These are phyloP conservation scores for Ceratocystis destructans DNA, from an alignment of 2,329 filamentous ascomycete genomes.

Conservation along the genomic window DNA sequence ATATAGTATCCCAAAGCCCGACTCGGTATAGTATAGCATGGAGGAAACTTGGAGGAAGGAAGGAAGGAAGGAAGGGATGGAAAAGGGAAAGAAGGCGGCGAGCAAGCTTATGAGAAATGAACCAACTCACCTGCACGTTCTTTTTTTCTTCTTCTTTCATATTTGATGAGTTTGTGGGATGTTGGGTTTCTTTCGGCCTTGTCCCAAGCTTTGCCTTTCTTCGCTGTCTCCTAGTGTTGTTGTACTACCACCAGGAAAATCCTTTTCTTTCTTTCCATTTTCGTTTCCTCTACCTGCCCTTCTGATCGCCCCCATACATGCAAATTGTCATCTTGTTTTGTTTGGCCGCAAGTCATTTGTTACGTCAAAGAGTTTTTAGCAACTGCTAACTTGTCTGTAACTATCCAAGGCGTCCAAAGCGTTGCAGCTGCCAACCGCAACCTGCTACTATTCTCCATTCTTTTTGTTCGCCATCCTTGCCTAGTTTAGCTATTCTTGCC, in stretches of 20 bases:
- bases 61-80: neutral
- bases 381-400: neutral
- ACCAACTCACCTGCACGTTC: no score
- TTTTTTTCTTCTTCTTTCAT: neutral
- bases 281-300: neutral
- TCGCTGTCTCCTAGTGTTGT: neutral
- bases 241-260: neutral
- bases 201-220: neutral
- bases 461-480: neutral
- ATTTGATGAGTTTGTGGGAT: neutral
- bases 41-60: neutral
- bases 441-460: neutral
- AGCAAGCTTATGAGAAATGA: neutral
- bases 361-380: neutral
- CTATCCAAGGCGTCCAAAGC: no score
- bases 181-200: neutral
- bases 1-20: neutral
- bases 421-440: neutral
- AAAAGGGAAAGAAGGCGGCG: neutral
- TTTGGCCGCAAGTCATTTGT: neutral
- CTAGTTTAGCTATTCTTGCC: neutral
- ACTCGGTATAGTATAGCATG: neutral
- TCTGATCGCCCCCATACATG: neutral
- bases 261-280: neutral
- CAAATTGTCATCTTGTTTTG: neutral